A percentile compares a stretch with the other conserved stretches of the same genome.
phyloP scores from a whole-genome alignment of 1,139 yeast genomes.

The Yamadazyma dendronema region DNA sequence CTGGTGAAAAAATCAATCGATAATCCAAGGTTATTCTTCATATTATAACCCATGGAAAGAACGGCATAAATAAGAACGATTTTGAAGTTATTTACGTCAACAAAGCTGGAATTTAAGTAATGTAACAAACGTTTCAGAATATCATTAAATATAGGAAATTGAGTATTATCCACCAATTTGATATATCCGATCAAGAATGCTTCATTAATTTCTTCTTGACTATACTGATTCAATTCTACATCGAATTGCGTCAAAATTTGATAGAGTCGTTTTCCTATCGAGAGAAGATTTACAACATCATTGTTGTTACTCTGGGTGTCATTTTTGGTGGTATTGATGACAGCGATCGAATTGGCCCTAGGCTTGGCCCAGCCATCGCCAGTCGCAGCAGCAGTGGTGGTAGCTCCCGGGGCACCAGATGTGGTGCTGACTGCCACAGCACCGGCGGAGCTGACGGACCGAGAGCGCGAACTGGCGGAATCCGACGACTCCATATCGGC shows the following conservation, averaged over 20 bases:
- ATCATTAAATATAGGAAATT: conserved; percentile 19
- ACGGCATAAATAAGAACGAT: conserved; percentile 28
- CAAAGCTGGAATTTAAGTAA: conserved; percentile 21
- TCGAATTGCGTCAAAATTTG: conserved; percentile 20
- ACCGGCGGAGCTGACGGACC: too few relatives aligned
- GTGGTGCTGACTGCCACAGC: too few relatives aligned
- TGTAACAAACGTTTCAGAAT: conserved; percentile 24
- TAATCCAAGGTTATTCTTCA: conserved; percentile 19
- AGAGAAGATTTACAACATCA: conserved; percentile 32
- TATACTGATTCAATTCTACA: conserved; percentile 14
- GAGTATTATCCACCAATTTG: conserved; percentile 17
- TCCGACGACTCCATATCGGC: background rate
- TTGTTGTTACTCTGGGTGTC: conserved; percentile 15
- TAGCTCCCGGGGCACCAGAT: too few relatives aligned
- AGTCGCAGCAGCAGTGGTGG: background rate
- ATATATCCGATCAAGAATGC: conserved; percentile 34
- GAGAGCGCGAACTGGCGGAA: background rate
- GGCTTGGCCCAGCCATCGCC: conserved; percentile 1
- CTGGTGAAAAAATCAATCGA: conserved; percentile 36
- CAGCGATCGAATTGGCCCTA: conserved; percentile 8
- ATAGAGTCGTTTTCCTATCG: conserved; percentile 33
- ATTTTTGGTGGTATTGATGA: conserved; percentile 3
- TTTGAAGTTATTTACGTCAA: conserved; percentile 23
- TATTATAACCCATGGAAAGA: conserved; percentile 25
- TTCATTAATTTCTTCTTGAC: conserved; percentile 22